Percentiles rank a stretch among this genome's conserved stretches.
Evolutionary conservation across 2,329 filamentous ascomycete genomes (phyloP).

Genomic region (Metarhizium album): DNA sequence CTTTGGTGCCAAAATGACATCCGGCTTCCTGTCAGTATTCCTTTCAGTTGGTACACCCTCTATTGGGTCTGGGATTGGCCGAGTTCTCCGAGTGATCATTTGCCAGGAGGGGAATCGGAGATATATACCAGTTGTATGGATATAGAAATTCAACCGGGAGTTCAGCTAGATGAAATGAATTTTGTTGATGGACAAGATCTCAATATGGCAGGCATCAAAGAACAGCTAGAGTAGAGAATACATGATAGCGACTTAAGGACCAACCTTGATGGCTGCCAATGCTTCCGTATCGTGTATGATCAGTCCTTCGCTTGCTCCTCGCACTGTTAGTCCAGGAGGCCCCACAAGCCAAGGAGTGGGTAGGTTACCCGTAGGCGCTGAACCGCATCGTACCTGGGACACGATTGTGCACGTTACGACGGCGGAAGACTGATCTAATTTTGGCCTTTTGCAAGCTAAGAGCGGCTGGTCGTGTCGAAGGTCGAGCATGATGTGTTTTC

Average conservation of each 20-base stretch:
- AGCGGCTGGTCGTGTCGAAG: background rate
- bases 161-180: background rate
- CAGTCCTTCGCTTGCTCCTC: too few relatives aligned
- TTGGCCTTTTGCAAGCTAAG: background rate
- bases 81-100: background rate
- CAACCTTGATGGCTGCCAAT: too few relatives aligned
- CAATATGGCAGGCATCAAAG: background rate
- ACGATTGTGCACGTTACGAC: too few relatives aligned
- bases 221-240: background rate
- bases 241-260: too few relatives aligned
- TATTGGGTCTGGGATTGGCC: slow-evolving; percentile 2
- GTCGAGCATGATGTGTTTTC: background rate
- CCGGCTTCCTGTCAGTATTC: background rate
- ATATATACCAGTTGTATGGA: slow-evolving; percentile 1
- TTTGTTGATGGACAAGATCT: background rate
- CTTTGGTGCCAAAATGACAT: slow-evolving; percentile 1
- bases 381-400: too few relatives aligned
- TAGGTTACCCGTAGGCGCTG: too few relatives aligned
- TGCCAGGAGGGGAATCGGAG: background rate
- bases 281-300: too few relatives aligned
- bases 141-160: background rate
- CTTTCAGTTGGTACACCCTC: background rate
- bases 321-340: too few relatives aligned
- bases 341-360: too few relatives aligned
- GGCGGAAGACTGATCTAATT: background rate